Evolutionary conservation across 2,329 filamentous ascomycete species (phyloP), one percentile per base, ranked within the genome.

Genomic region (Hansfordia pulvinata): DNA sequence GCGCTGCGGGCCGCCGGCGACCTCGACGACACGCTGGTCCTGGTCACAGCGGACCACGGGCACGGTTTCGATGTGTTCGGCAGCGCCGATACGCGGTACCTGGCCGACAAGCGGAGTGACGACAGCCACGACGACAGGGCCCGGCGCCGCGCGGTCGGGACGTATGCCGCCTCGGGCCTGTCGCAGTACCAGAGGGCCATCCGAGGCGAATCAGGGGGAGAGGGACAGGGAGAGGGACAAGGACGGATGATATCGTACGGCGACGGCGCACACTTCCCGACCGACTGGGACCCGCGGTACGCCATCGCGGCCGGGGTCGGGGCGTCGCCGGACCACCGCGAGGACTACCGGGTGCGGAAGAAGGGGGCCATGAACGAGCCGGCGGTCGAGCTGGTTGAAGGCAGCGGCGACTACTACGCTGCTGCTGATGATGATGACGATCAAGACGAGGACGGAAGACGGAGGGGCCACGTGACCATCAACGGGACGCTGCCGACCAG

Each of bases 51-150:
- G n/a, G 82, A 92, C 45, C 83, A 90, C 60, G 83, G 83, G 21
- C 83, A 92, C 55, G 83, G 83, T 29, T 92, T 92, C 47, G 83
- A 86, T 40, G 83, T 92, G 39, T 86, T 77, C 47, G 83, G 83
- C 35, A 75, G 65, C 35, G 80, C 83, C 25, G 83, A 92, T 45
- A 90, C 82, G 11, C 60, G 78, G 46, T 90, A 86, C 53, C 62
- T 88, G 24, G 58, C 67, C 10, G 64, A 67, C 4, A 69, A 84
- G 40, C 52, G 60, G 6, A 62, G 64, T 11, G n/a, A n/a, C n/a
- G n/a, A n/a, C n/a, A n/a, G n/a, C n/a, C n/a, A n/a, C n/a, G n/a
- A n/a, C n/a, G 71, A 80, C 47, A 76, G 83, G 39, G 56, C 68
- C 41, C 88, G 85, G 65, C 78, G 83, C 39, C 60, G 66, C 26